Conservation (phyloP, 2,329 filamentous ascomycete species). For the Botrytis deweyae region DNA sequence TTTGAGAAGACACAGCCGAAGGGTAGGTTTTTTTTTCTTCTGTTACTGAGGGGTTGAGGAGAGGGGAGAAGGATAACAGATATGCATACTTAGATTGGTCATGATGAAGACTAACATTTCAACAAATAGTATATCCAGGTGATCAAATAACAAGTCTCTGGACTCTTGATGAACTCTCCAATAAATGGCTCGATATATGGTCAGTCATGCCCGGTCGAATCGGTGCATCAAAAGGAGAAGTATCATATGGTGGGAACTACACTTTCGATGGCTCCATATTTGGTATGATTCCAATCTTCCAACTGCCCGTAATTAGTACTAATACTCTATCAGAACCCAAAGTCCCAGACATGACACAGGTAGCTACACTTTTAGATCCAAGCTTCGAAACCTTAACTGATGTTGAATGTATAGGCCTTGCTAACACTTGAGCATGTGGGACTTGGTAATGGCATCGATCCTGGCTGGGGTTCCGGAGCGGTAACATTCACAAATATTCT, state of each 20-base stretch:
- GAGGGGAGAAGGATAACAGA: not conserved
- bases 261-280: constrained; percentile 11
- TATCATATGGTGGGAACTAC: constrained; percentile 5
- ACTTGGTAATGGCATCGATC: not conserved
- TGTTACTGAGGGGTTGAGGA: not conserved
- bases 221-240: constrained; percentile 5
- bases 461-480: constrained; percentile 13
- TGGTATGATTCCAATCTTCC: not conserved
- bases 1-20: constrained; percentile 6
- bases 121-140: constrained; percentile 15
- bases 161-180: not conserved
- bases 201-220: constrained; percentile 2
- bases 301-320: not conserved
- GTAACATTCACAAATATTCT: constrained; percentile 20
- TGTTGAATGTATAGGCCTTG: not conserved
- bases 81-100: no score
- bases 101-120: not conserved
- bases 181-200: constrained; percentile 19
- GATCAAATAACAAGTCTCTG: constrained; percentile 16
- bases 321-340: not conserved
- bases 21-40: not conserved
- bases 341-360: constrained; percentile 17
- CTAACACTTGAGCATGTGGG: constrained; percentile 9
- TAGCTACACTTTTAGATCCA: not conserved
- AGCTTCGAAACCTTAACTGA: not conserved